Evolutionary conservation across 139 green algal species (phyloP), one percentile per base, ranked within the genome.

Genomic region (Tetraselmis chui): DNA sequence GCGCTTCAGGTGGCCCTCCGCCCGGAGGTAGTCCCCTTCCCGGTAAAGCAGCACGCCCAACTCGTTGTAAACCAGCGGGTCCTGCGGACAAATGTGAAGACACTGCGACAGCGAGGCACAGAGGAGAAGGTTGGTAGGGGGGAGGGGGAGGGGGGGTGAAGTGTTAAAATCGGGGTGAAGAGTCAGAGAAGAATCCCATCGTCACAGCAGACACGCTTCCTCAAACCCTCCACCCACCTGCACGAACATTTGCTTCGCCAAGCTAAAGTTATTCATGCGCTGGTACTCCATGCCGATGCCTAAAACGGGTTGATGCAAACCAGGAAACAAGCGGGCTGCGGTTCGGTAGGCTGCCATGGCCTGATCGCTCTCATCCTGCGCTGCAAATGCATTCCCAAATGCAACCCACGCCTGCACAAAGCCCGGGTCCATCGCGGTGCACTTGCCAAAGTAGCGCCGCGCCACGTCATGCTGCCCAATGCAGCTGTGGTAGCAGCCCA

Each of bases 311-410:
- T 92, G 80, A 86, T 99, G 96, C 83, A 97, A 92, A 1, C 97
- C 97, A 1, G 93, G 92, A 87, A 99, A 99, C 24, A 98, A 90
- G 11, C 97, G 90, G 23, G 90, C 80, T 27, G 97, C 97, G 0
- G 96, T 98, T 27, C 97, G 89, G 85, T 98, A 99, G 0, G 97
- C 96, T 23, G 95, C 95, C 92, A 99, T 95, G 22, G 96, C 96
- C 89, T 98, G 93, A 59, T 45, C 45, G 67, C 79, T 89, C 75
- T 93, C 89, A 26, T 93, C 88, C 83, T 97, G 94, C 31, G 90
- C 91, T 0, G 93, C 91, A 92, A 98, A 99, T 0, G 96, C 93
- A 80, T 99, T 90, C 1, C 91, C 97, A 87, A 97, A 98, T 2
- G 88, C 96, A 0, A 99, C 86, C 97, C 97, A 99, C 0, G 94